Evolutionary conservation across 2,329 filamentous ascomycete genomes (phyloP).

Genomic region (Trichophyton mentagrophytes): DNA sequence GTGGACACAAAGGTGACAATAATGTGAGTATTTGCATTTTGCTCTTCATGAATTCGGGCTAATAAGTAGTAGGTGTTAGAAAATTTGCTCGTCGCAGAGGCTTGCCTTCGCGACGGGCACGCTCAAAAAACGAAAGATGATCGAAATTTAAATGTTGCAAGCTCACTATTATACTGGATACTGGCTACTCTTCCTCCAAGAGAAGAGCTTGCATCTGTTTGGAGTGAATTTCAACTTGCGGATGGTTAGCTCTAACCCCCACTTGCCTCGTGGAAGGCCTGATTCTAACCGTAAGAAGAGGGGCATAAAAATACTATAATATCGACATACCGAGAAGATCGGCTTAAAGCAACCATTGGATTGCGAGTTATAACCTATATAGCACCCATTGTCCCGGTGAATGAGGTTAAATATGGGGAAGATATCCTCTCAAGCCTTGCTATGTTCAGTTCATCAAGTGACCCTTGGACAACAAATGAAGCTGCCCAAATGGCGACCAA

Average conservation of each 20-base stretch:
- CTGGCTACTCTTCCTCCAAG: constrained; percentile 21
- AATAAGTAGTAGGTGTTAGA: constrained; percentile 20
- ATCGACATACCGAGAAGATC: constrained; percentile 16
- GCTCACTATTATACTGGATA: constrained; percentile 24
- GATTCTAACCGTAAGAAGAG: background rate
- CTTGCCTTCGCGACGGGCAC: constrained; percentile 16
- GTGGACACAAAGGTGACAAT: constrained; percentile 14
- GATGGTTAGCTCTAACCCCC: constrained; percentile 7
- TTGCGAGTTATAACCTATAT: constrained; percentile 20
- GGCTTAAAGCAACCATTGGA: constrained; percentile 20
- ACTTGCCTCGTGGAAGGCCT: background rate
- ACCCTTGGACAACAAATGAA: constrained; percentile 26
- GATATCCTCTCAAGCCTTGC: constrained; percentile 23
- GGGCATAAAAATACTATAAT: constrained; percentile 5
- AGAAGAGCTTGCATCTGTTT: constrained; percentile 19
- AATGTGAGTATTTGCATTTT: constrained; percentile 15
- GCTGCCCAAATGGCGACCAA: constrained; percentile 13
- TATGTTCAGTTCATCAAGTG: constrained; percentile 21
- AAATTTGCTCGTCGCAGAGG: constrained; percentile 20
- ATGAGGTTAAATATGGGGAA: constrained; percentile 13
- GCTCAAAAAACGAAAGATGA: constrained; percentile 16
- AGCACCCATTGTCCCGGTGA: constrained; percentile 13
- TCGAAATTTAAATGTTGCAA: constrained; percentile 13
- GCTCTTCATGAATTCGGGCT: background rate
- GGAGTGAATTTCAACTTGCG: constrained; percentile 18